Percentiles rank a stretch among this genome's conserved stretches.
Evolutionary conservation across 352 stramenopile species (phyloP).

Genomic region (Globisporangium abappressorium): DNA sequence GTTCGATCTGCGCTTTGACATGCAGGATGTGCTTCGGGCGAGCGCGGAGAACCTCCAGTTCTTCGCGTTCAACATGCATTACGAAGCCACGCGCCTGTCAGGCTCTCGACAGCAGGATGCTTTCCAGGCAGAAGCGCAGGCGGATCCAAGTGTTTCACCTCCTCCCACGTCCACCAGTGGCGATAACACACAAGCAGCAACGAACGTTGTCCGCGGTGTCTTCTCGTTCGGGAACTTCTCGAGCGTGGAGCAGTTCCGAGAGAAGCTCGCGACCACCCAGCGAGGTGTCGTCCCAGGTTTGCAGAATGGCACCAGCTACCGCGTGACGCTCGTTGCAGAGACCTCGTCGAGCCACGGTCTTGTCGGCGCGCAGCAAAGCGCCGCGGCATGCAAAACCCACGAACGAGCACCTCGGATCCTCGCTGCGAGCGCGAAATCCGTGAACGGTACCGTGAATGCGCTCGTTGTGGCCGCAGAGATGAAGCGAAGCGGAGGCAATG

Average conservation of each 20-base stretch:
- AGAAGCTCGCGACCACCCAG: conserved; percentile 25
- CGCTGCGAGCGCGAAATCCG: conserved; percentile 26
- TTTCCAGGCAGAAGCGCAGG: not conserved
- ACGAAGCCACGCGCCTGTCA: conserved; percentile 29
- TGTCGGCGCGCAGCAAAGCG: conserved; percentile 24
- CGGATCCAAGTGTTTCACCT: not conserved
- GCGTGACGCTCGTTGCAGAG: conserved; percentile 47
- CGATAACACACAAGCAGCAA: not conserved
- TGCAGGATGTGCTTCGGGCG: conserved; percentile 33
- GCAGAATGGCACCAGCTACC: conserved; percentile 40
- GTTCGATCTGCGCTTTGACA: conserved; percentile 39
- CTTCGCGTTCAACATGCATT: conserved; percentile 53
- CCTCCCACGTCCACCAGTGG: too few species aligned
- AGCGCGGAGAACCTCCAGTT: conserved; percentile 29
- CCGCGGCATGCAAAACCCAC: conserved; percentile 42
- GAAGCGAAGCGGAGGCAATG: conserved; percentile 30
- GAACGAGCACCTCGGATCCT: conserved; percentile 42
- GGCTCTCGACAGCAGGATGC: not conserved
- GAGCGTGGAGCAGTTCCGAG: conserved; percentile 31
- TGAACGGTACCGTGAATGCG: conserved; percentile 46
- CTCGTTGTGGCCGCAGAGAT: conserved; percentile 45
- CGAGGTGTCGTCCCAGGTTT: conserved; percentile 36
- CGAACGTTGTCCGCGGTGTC: conserved; percentile 18
- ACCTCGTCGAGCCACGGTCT: conserved; percentile 53
- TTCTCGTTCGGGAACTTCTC: conserved; percentile 39